phyloP scores from a whole-genome alignment of 768 basidiomycete species.

The Neoboletus subvelutipes region DNA sequence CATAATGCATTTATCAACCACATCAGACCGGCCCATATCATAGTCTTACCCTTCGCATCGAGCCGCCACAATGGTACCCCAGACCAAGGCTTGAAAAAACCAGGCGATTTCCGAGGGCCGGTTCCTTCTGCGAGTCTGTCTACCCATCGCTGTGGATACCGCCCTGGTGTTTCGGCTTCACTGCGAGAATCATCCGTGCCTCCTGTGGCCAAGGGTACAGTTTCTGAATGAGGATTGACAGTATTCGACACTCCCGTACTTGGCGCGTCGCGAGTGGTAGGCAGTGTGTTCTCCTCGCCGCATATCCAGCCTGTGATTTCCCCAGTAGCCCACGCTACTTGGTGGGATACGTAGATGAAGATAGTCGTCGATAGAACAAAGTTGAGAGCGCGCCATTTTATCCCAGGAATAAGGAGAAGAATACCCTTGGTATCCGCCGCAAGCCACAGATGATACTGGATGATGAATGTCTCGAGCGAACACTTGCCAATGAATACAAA shows the following conservation, averaged over 20 bases:
- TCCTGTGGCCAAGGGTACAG: constrained; percentile 8
- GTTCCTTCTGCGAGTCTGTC: constrained; percentile 46
- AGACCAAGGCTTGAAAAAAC: constrained; percentile 32
- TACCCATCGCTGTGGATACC: constrained; percentile 46
- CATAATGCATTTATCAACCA: constrained; percentile 70
- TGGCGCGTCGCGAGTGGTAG: constrained; percentile 16
- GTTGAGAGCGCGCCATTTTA: constrained; percentile 72
- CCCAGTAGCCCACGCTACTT: constrained; percentile 72
- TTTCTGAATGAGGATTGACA: constrained; percentile 3
- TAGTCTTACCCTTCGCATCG: constrained; percentile 45
- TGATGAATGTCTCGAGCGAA: constrained; percentile 88
- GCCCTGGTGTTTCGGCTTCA: constrained; percentile 40
- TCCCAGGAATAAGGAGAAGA: constrained; percentile 75
- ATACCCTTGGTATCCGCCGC: constrained; percentile 83
- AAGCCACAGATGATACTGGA: constrained; percentile 88
- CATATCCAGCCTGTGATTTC: constrained; percentile 65
- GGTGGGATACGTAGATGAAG: constrained; percentile 80
- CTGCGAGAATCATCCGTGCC: not conserved
- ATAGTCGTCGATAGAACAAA: constrained; percentile 70
- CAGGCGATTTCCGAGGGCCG: constrained; percentile 18
- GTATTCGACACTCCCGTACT: not conserved
- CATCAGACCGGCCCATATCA: constrained; percentile 45
- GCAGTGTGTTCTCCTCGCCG: constrained; percentile 30
- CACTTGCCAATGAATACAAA: constrained; percentile 86
- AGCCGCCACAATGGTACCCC: constrained; percentile 32